Conservation (phyloP, 2,329 filamentous ascomycete genomes). For the Ophidiomyces ophidiicola region DNA sequence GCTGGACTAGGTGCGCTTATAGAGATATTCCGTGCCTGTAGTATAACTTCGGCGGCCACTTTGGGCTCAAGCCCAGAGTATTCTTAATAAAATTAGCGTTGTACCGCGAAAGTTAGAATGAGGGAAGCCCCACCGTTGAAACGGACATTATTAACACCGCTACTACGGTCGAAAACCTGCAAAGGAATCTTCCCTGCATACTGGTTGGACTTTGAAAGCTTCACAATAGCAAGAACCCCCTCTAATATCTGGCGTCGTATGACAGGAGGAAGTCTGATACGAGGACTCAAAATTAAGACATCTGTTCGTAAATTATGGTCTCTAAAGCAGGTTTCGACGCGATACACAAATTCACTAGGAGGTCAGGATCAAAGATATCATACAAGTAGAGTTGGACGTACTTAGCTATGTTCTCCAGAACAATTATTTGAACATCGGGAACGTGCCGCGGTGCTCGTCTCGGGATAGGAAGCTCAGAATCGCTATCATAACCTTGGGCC, state of each 20-base stretch:
- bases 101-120: not conserved
- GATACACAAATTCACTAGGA: conserved; percentile 61
- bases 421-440: conserved; percentile 78
- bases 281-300: conserved; percentile 65
- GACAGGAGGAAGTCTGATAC: conserved; percentile 64
- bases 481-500: conserved; percentile 40
- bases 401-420: conserved; percentile 62
- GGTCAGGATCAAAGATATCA: too few relatives aligned
- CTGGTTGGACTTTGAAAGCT: conserved; percentile 60
- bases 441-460: conserved; percentile 61
- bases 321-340: conserved; percentile 66
- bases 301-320: conserved; percentile 61
- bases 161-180: conserved; percentile 72
- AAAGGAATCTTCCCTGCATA: conserved; percentile 61
- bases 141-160: conserved; percentile 59
- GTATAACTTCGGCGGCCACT: conserved; percentile 68
- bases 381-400: conserved; percentile 24
- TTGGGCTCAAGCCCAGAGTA: conserved; percentile 71
- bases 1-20: conserved; percentile 23
- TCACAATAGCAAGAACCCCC: conserved; percentile 73
- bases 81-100: conserved; percentile 37
- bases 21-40: conserved; percentile 41
- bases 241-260: conserved; percentile 76
- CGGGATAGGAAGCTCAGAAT: conserved; percentile 58
- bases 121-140: conserved; percentile 50